A percentile compares a stretch with the other conserved stretches of the same genome.
Conservation (phyloP, 1,284 basidiomycete genomes). For the Pseudozyma hubeiensis region DNA sequence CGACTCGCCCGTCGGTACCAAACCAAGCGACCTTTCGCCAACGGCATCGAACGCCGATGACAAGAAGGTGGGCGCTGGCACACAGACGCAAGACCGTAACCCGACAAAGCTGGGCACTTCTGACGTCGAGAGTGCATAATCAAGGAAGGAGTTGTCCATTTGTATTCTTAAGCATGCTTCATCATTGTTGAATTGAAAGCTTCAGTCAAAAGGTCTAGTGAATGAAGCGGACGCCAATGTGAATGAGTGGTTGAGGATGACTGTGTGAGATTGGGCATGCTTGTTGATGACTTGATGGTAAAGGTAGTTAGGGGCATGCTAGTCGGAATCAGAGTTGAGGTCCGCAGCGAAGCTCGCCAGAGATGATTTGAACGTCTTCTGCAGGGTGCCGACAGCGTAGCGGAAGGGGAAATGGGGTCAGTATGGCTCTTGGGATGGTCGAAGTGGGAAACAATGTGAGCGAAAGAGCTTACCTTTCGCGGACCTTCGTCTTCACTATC, state of each 20-base stretch:
- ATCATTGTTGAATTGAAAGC: not conserved
- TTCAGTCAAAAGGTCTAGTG: not conserved
- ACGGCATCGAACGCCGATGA: constrained; percentile 25
- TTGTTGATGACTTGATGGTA: not conserved
- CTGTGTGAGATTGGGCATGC: too few species aligned
- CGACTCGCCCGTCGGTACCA: constrained; percentile 20
- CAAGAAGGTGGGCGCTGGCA: constrained; percentile 17
- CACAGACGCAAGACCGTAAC: constrained; percentile 14
- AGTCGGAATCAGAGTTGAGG: constrained; percentile 49
- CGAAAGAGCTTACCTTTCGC: constrained; percentile 10
- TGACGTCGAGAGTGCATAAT: constrained; percentile 29
- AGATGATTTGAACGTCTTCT: constrained; percentile 42
- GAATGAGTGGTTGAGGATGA: not conserved
- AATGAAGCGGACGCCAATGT: not conserved
- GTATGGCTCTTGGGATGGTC: too few species aligned
- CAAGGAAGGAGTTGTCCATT: not conserved
- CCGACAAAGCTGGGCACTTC: constrained; percentile 29
- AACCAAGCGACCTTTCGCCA: constrained; percentile 28
- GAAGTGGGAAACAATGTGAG: too few species aligned
- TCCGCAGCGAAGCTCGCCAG: constrained; percentile 48
- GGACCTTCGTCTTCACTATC: constrained; percentile 38
- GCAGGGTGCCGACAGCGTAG: not conserved
- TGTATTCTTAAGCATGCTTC: constrained; percentile 20
- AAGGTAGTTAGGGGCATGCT: not conserved
- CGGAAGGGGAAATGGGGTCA: not conserved